Evolutionary conservation across 2,329 filamentous ascomycete genomes (phyloP).

Genomic region (Cyclaneusma minus): DNA sequence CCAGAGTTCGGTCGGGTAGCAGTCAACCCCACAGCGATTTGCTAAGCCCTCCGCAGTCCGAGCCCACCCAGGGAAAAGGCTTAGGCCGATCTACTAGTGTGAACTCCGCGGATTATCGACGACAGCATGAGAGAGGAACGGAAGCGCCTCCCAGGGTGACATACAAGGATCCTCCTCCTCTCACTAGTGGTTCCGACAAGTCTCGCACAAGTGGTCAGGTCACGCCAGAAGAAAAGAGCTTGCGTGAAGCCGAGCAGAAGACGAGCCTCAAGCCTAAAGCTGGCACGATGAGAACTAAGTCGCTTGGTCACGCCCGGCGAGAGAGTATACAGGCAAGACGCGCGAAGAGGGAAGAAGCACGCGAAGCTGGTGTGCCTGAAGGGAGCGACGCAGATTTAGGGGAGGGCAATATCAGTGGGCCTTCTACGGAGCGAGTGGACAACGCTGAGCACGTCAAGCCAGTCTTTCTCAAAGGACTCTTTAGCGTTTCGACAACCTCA

Average conservation of each 20-base stretch:
- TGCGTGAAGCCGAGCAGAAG: conserved; percentile 30
- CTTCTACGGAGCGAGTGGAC: conserved; percentile 44
- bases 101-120: conserved; percentile 69
- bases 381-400: conserved; percentile 74
- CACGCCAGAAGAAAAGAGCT: conserved; percentile 25
- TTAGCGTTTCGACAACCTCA: conserved; percentile 93
- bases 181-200: conserved; percentile 66
- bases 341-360: conserved; percentile 53
- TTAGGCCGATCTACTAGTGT: conserved; percentile 83
- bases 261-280: conserved; percentile 36
- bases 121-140: conserved; percentile 41
- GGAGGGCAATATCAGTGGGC: conserved; percentile 39
- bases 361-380: conserved; percentile 69
- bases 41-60: conserved; percentile 54
- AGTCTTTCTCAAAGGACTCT: conserved; percentile 88
- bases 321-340: conserved; percentile 87
- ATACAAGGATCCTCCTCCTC: conserved; percentile 43
- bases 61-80: conserved; percentile 46
- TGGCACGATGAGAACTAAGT: conserved; percentile 63
- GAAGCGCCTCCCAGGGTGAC: conserved; percentile 36
- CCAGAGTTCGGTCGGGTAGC: conserved; percentile 36
- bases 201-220: conserved; percentile 26
- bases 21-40: conserved; percentile 62
- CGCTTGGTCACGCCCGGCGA: conserved; percentile 71
- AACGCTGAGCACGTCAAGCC: conserved; percentile 77